Evolutionary conservation across 345 rosid genomes (phyloP).

Genomic region (Arabis hirsuta): DNA sequence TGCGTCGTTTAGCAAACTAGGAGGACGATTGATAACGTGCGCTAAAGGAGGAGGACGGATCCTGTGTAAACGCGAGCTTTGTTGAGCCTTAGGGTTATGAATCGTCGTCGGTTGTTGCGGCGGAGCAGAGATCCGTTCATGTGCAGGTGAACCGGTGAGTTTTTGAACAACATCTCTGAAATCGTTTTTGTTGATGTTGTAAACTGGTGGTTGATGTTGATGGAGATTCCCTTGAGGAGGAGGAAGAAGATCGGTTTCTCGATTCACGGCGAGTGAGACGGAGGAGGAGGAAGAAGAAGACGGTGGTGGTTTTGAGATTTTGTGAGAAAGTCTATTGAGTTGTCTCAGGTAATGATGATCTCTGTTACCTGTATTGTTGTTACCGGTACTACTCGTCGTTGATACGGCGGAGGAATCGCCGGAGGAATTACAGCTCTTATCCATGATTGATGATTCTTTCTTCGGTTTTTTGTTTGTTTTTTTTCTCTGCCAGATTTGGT

Average conservation of each 20-base stretch:
- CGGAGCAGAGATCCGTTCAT: constrained; percentile 73
- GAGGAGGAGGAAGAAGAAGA: constrained; percentile 10
- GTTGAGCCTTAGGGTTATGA: constrained; percentile 67
- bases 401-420: constrained; percentile 50
- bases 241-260: constrained; percentile 48
- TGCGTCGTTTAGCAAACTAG: constrained; percentile 52
- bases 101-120: constrained; percentile 58
- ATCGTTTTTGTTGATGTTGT: constrained; percentile 90
- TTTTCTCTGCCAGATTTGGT: constrained; percentile 40
- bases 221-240: constrained; percentile 48
- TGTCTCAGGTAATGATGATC: constrained; percentile 60
- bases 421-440: constrained; percentile 62
- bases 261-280: constrained; percentile 41
- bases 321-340: constrained; percentile 84
- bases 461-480: background rate
- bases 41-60: constrained; percentile 93
- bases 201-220: constrained; percentile 85
- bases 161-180: constrained; percentile 93
- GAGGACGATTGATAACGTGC: constrained; percentile 73
- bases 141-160: constrained; percentile 92
- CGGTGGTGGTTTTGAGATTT: constrained; percentile 64
- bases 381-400: constrained; percentile 24
- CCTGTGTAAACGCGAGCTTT: constrained; percentile 83
- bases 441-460: constrained; percentile 46
- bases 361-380: constrained; percentile 40